Conservation (phyloP, 2,329 filamentous ascomycete species). For the Colletotrichum agaves region DNA sequence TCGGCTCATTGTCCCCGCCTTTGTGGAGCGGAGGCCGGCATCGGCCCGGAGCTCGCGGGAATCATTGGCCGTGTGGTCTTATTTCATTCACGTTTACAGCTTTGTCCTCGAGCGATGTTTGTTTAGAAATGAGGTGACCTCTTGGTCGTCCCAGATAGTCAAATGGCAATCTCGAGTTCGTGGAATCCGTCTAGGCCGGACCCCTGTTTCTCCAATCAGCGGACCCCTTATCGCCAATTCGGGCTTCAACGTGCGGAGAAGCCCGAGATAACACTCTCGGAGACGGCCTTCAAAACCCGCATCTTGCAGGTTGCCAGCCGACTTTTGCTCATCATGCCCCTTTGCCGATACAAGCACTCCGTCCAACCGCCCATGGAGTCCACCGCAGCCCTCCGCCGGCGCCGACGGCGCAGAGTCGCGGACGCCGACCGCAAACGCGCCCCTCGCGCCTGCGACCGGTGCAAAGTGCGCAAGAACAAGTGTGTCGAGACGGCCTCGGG, state of each 20-base stretch:
- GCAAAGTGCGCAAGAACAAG: slow-evolving; percentile 49
- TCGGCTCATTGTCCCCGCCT: not conserved
- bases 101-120: not conserved
- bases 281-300: not conserved
- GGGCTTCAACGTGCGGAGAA: slow-evolving; percentile 9
- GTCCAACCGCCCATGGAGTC: slow-evolving; percentile 19
- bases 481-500: slow-evolving; percentile 45
- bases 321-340: not conserved
- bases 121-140: too few species aligned
- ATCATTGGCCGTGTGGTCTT: too few species aligned
- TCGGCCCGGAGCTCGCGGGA: not conserved
- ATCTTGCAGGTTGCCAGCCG: not conserved
- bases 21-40: not conserved
- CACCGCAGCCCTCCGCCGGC: slow-evolving; percentile 13
- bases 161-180: fast-evolving
- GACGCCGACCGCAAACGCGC: slow-evolving; percentile 49
- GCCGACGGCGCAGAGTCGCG: slow-evolving; percentile 43
- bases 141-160: too few species aligned
- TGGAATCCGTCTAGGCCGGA: not conserved
- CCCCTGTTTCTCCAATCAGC: not conserved
- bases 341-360: not conserved
- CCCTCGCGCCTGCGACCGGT: slow-evolving; percentile 47
- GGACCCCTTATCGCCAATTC: not conserved
- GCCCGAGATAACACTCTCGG: not conserved
- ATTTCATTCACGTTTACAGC: not conserved